Evolutionary conservation across 2,329 filamentous ascomycete species (phyloP).

Genomic region (Penicillium italicum): DNA sequence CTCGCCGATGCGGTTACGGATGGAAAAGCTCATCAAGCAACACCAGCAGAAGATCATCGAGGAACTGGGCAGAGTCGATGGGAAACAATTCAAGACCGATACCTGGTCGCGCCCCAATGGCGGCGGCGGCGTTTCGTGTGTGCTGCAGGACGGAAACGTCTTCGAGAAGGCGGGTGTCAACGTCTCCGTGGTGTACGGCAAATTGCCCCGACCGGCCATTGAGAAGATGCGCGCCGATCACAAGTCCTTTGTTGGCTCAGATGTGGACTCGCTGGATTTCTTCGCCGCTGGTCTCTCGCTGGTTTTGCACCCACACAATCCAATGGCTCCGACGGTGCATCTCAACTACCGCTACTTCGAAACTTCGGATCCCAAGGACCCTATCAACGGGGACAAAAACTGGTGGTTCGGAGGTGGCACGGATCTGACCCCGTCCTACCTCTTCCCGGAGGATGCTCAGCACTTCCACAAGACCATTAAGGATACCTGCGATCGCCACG

Average conservation of each 20-base stretch:
- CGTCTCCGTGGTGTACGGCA: conserved; percentile 90
- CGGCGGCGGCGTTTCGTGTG: conserved; percentile 89
- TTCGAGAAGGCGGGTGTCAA: conserved; percentile 98
- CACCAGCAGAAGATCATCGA: conserved; percentile 85
- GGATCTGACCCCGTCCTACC: conserved; percentile 86
- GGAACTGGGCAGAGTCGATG: conserved; percentile 79
- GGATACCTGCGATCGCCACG: conserved; percentile 86
- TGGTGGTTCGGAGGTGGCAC: conserved; percentile 99
- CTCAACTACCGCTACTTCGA: conserved; percentile 99
- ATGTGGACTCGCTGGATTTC: conserved; percentile 82
- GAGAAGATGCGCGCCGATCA: conserved; percentile 92
- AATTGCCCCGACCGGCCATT: conserved; percentile 80
- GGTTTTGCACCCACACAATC: conserved; percentile 89
- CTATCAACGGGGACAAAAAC: conserved; percentile 61
- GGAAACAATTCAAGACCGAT: conserved; percentile 75
- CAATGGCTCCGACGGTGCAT: conserved; percentile 95
- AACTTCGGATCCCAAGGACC: conserved; percentile 78
- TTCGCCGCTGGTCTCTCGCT: conserved; percentile 92
- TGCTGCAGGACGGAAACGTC: conserved; percentile 91
- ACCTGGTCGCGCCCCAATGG: conserved; percentile 84
- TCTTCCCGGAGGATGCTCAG: conserved; percentile 95
- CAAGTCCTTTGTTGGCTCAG: conserved; percentile 74
- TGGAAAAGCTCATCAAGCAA: conserved; percentile 94
- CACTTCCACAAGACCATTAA: conserved; percentile 96
- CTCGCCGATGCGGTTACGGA: conserved; percentile 94